Evolutionary conservation across 495 filamentous ascomycete species (phyloP), one percentile per base, ranked within the genome.

Genomic region (Neurospora africana): DNA sequence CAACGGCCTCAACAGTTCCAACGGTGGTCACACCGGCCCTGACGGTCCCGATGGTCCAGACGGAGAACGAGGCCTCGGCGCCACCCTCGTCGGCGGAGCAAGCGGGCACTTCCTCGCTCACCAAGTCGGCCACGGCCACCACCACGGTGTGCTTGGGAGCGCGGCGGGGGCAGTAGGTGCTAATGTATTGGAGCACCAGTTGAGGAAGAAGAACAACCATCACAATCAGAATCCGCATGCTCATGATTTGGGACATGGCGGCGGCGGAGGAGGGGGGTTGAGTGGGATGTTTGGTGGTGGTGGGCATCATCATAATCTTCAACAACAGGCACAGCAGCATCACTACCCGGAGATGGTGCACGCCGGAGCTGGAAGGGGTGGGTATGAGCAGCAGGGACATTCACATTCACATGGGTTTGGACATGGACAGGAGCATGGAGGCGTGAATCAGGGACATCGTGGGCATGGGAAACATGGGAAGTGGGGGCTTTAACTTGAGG

Each of bases 141-240:
- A 84, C 7, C 86, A 84, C 9, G 87, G 86, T 9, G 70, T 87
- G 2, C 77, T 83, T 0, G 88, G 87, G 0, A 74, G 82, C 9
- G 83, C 87, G 0, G 86, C 84, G 3, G 88, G 88, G 0, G 88
- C 87, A 1, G 79, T 89, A 3, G 87, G 85, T 0, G 88, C 88
- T 21, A 89, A 88, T 53, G 78, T 84, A 6, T 73, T 88, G 17
- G 82, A 86, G 76, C 76, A 85, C 35, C 83, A 85, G 75, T 72
- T 84, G 36, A 82, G 85, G 74, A 36, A 35, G 35, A 36, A 35
- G 35, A 70, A 78, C 1, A 19, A 6, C 8, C 8, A 44, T 9
- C 19, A 10, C 8, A 9, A 44, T 4, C 41, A 44, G 19, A 72
- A 70, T 38, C 44, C 69, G 36, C 38, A 72, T 21, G 15, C 21